Conservation (phyloP, 2,329 filamentous ascomycete genomes). For the Didymella pinodella region DNA sequence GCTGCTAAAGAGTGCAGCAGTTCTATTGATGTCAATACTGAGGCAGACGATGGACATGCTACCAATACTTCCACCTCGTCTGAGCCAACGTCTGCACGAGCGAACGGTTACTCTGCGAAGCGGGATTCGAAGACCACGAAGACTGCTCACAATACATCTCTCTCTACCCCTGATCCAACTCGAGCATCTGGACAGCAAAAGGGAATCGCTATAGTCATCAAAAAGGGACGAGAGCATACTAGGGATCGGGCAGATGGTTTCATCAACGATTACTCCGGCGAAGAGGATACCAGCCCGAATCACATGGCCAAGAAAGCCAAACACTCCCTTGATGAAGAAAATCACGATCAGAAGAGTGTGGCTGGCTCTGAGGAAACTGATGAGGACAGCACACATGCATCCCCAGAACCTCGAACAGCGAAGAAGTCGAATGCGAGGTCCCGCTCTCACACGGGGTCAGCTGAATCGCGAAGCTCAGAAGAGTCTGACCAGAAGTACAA, state of each 20-base stretch:
- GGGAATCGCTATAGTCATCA: background rate
- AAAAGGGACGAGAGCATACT: background rate
- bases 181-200: background rate
- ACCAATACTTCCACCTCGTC: too few relatives aligned
- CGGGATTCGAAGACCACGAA: too few relatives aligned
- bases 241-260: background rate
- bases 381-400: background rate
- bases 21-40: too few relatives aligned
- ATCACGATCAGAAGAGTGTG: background rate
- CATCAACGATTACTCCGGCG: background rate
- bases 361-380: background rate
- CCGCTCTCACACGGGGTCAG: background rate
- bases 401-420: background rate
- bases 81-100: too few relatives aligned
- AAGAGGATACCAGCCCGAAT: background rate
- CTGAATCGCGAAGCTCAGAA: background rate
- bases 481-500: background rate
- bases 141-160: too few relatives aligned
- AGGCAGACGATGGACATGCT: too few relatives aligned
- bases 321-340: background rate
- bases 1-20: too few relatives aligned
- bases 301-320: background rate
- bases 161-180: too few relatives aligned
- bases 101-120: too few relatives aligned
- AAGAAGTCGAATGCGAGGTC: background rate